Evolutionary conservation across 169 alveolate species (phyloP).

Genomic region (Ichthyophthirius multifiliis): DNA sequence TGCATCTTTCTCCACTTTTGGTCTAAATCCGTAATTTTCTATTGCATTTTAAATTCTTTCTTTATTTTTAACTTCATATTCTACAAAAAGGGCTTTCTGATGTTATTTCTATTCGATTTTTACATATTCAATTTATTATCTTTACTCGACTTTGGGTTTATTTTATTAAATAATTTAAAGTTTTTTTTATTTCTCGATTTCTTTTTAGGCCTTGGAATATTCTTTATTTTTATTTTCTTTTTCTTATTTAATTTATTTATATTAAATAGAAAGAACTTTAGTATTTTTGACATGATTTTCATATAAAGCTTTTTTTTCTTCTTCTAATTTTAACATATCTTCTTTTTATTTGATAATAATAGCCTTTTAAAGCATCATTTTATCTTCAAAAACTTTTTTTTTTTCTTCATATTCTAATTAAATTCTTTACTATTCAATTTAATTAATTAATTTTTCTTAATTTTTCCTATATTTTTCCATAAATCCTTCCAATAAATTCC

Average conservation of each 20-base stretch:
- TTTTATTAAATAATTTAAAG: background rate
- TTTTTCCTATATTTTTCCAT: constrained; percentile 22
- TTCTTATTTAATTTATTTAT: constrained; percentile 39
- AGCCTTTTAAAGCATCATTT: constrained; percentile 45
- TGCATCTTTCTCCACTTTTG: constrained; percentile 74
- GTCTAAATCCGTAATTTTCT: constrained; percentile 67
- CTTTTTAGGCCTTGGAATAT: constrained; percentile 42
- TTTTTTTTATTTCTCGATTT: constrained; percentile 22
- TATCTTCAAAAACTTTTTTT: constrained; percentile 53
- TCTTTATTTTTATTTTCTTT: constrained; percentile 37
- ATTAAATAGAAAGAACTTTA: constrained; percentile 25
- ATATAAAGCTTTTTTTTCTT: constrained; percentile 47
- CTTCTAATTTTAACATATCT: constrained; percentile 44
- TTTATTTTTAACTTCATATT: constrained; percentile 40
- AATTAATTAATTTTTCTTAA: constrained; percentile 4
- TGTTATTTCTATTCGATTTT: constrained; percentile 50
- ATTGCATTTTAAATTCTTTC: constrained; percentile 72
- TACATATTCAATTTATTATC: constrained; percentile 46
- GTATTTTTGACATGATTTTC: constrained; percentile 38
- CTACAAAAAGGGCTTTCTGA: constrained; percentile 43
- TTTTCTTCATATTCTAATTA: constrained; percentile 49
- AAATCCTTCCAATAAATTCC: constrained; percentile 28
- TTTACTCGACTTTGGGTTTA: constrained; percentile 33
- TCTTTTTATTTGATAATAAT: constrained; percentile 44
- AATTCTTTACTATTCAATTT: constrained; percentile 44